Percentiles rank a stretch among this genome's conserved stretches.
Evolutionary conservation across 371 early-diverging fungal species (phyloP).

Genomic region (Coelomomyces lativittatus): DNA sequence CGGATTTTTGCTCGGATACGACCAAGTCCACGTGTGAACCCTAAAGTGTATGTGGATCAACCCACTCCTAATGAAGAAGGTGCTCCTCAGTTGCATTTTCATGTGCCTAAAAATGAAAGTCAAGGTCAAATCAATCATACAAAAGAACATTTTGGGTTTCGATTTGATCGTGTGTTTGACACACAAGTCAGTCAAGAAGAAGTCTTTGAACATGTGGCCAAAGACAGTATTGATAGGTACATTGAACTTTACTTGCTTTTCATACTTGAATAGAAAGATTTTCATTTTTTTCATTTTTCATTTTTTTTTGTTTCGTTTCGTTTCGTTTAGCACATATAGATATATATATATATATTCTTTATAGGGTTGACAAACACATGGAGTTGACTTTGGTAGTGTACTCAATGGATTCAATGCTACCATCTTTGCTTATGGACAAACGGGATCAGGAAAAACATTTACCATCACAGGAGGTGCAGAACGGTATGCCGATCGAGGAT

Average conservation of each 20-base stretch:
- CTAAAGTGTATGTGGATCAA: background rate
- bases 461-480: conserved; percentile 49
- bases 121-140: conserved; percentile 23
- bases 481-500: conserved; percentile 28
- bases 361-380: too few relatives aligned
- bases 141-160: conserved; percentile 23
- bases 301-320: too few relatives aligned
- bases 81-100: conserved; percentile 11
- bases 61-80: background rate
- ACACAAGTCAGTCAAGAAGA: conserved; percentile 28
- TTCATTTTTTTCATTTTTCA: too few relatives aligned
- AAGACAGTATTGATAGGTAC: conserved; percentile 25
- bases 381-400: conserved; percentile 10
- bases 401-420: conserved; percentile 52
- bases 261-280: too few relatives aligned
- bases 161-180: conserved; percentile 38
- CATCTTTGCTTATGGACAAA: conserved; percentile 49
- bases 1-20: background rate
- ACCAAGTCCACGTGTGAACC: background rate
- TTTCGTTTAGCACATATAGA: too few relatives aligned
- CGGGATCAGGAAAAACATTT: conserved; percentile 60
- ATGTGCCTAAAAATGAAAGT: conserved; percentile 14
- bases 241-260: background rate
- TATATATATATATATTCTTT: too few relatives aligned
- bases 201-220: conserved; percentile 40